These are phyloP conservation scores for Catenaria anguillulae DNA, from an alignment of 371 early-diverging fungal species.

Conservation along the genomic window DNA sequence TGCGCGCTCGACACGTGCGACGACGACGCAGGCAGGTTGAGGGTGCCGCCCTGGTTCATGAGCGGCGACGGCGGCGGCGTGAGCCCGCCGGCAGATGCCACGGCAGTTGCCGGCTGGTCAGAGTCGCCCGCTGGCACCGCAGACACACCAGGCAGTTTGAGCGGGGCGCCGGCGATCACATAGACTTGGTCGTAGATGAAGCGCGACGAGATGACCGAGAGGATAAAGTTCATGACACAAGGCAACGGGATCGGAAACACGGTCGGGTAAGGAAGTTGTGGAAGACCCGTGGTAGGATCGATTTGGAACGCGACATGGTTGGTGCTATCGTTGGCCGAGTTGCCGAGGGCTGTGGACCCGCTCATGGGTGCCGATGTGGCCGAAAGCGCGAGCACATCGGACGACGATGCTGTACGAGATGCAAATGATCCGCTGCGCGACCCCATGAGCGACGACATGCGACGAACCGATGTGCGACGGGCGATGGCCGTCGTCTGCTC, in stretches of 20 bases:
- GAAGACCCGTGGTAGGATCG: not conserved
- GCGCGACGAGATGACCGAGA: not conserved
- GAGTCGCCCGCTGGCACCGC: too few species aligned
- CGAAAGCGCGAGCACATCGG: not conserved
- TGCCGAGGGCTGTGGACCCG: too few species aligned
- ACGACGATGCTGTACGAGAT: not conserved
- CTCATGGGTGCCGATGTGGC: too few species aligned
- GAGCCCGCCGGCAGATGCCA: not conserved
- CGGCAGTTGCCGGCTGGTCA: too few species aligned
- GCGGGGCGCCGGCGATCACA: not conserved
- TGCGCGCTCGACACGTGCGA: too few species aligned
- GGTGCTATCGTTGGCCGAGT: too few species aligned
- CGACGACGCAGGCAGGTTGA: too few species aligned
- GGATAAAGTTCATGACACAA: not conserved
- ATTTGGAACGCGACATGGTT: too few species aligned
- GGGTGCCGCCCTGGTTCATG: too few species aligned
- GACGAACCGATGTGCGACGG: not conserved
- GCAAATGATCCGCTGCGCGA: not conserved
- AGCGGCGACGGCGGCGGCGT: not conserved
- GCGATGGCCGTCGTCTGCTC: not conserved
- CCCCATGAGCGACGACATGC: not conserved
- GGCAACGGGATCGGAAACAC: not conserved
- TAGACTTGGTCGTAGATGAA: slow-evolving; percentile 1
- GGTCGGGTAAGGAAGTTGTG: not conserved
- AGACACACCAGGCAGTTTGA: not conserved